These are phyloP conservation scores for Tausonia pullulans DNA, from an alignment of 1,284 basidiomycete species.

Conservation along the genomic window DNA sequence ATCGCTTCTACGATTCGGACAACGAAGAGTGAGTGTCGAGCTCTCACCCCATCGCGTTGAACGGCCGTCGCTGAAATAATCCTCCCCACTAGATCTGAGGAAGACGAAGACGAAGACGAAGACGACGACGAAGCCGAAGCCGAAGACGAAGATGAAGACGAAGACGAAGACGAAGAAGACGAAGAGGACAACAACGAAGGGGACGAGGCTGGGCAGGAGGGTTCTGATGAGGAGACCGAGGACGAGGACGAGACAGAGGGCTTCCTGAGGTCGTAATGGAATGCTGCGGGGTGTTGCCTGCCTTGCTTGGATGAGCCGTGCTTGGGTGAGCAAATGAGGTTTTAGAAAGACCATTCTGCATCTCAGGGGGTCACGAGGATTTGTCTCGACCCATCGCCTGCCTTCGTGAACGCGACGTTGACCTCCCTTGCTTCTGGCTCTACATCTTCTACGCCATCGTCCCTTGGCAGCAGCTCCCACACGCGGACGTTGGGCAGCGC, in stretches of 20 bases:
- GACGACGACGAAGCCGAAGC: constrained; percentile 26
- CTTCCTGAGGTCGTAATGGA: neutral
- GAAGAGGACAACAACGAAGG: constrained; percentile 16
- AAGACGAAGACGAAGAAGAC: constrained; percentile 14
- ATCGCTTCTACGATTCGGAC: constrained; percentile 30
- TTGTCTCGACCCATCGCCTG: no score
- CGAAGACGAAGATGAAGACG: constrained; percentile 5
- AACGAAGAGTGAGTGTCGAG: constrained; percentile 4
- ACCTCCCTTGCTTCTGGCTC: no score
- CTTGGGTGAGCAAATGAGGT: no score
- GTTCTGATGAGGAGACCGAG: constrained; percentile 19
- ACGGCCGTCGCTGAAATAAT: neutral
- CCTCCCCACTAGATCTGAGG: neutral
- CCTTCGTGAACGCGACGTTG: no score
- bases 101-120: constrained; percentile 19
- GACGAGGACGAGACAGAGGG: neutral
- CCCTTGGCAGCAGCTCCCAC: constrained; percentile 8
- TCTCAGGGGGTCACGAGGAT: no score
- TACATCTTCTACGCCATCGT: neutral
- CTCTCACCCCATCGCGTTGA: neutral
- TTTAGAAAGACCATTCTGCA: no score
- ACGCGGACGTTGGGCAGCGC: constrained; percentile 17
- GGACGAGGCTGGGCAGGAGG: constrained; percentile 25
- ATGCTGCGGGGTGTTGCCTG: no score
- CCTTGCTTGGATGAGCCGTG: no score